Base-by-base conservation (phyloP, 441 rosid genomes). In the Mallotus repandus region DNA sequence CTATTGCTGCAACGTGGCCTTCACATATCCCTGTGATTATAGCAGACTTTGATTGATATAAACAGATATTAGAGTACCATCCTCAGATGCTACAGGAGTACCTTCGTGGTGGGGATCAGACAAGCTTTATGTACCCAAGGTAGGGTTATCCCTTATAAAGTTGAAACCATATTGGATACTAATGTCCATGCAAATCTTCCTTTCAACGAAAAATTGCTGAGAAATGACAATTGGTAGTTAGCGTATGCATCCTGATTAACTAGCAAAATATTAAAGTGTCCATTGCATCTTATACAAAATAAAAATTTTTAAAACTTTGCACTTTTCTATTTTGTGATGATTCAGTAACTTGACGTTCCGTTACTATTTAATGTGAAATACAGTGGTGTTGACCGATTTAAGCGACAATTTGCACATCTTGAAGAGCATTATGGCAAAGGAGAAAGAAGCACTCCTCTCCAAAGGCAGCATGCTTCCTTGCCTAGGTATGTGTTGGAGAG, bases 101-200 rank as follows among this genome's bases (percentile, higher is more conserved):
- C 85, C 91, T 88, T 77, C 88, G 86, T 25, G 99, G 99, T 66
- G 98, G 98, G 71, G 99, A 94, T 16, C 99, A 91, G 76, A 90
- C 94, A 68, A 94, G 97, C 85, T 97, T 97, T 84, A 86, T 97
- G 99, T 97, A 91, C 78, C 99, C 99, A 63, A 97, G 99, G 99
- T 92, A 60, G 59, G 85, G 22, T 50, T 22, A 29, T 68, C 58
- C 58, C 7, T 45, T 25, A 59, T 66, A 50, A 67, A 61, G 72
- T 41, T 12, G 15, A 14, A 60, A 25, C 25, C 16, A 21, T 52
- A 1, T 3, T 60, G 6, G 19, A 29, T 29, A n/a, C 65, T 22
- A 29, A 25, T 25, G 29, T 25, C 59, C 29, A 43, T 41, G 18
- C 4, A 11, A 14, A n/a, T 46, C 49, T 6, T 10, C 5, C 12